Evolutionary conservation across 2,329 filamentous ascomycete species (phyloP), one percentile per base, ranked within the genome.

Genomic region (Hypoxylon sp.): DNA sequence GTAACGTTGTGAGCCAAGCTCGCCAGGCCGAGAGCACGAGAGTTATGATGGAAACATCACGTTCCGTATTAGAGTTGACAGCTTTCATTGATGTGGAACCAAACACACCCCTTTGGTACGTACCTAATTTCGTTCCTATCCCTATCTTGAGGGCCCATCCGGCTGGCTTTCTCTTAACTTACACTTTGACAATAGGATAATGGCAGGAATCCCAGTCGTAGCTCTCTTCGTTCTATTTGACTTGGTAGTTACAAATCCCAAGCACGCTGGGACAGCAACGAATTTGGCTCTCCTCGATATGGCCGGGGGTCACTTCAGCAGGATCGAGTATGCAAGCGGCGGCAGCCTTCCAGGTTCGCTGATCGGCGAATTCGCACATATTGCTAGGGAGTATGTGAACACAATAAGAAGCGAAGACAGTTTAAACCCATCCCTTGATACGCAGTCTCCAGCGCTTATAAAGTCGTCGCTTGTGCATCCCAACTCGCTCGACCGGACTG

Each of bases 241-340:
- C 32, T 39, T 71, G 7, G 69, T 71, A 10, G 62, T 71, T 27
- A 71, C 62, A 39, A 67, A 71, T 29, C 67, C 69, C 2, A 71
- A 62, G 27, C 62, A 66, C n/a, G 54, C 62, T 6, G 66, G 62
- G 15, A 71, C 69, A 6, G 54, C 42, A 3, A 75, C 68, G 2
- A 82, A 83, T 55, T 74, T 84, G 1, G 75, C 78, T 2, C 73
- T 82, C 0, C 74, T 84, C 8, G 82, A 82, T 50, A 77, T 83
- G 63, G 80, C 74, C 3, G 80, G 78, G 6, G 82, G 80, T 1
- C 80, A 84, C 66, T 84, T 84, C 48, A 81, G 79, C 52, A 74
- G 79, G 6, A 72, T 84, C 6, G 82, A 83, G 66, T 80, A 78
- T 56, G 77, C 77, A 8, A 81, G 80, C 15, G 75, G 73, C 1